Evolutionary conservation across 2,329 filamentous ascomycete species (phyloP).

Genomic region (Ambrosiella xylebori): DNA sequence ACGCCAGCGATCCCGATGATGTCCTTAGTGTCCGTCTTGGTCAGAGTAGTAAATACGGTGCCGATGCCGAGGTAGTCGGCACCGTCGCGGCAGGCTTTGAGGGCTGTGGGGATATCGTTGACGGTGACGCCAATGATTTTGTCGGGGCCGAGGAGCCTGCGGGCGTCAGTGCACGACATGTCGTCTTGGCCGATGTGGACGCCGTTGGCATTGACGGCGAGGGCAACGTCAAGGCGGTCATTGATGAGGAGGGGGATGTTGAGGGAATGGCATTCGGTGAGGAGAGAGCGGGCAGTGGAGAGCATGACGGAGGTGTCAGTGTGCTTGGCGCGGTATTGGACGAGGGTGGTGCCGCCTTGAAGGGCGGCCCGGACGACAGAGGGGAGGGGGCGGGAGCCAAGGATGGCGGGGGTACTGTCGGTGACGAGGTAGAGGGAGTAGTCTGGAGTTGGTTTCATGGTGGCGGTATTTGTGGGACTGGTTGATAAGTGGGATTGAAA

Average conservation of each 20-base stretch:
- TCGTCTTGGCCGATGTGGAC: conserved; percentile 95
- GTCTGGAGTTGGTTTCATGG: conserved; percentile 26
- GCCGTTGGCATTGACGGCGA: conserved; percentile 73
- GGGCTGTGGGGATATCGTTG: conserved; percentile 56
- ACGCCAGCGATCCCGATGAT: conserved; percentile 42
- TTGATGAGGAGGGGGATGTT: conserved; percentile 77
- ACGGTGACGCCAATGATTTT: conserved; percentile 82
- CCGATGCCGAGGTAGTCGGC: conserved; percentile 86
- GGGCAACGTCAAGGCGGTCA: conserved; percentile 76
- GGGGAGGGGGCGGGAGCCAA: conserved; percentile 53
- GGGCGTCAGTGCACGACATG: conserved; percentile 55
- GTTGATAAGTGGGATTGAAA: not conserved
- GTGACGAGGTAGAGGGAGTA: conserved; percentile 84
- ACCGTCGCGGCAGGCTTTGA: conserved; percentile 53
- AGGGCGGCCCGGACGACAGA: conserved; percentile 60
- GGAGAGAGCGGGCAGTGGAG: conserved; percentile 51
- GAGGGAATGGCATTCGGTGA: conserved; percentile 48
- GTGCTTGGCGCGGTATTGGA: conserved; percentile 83
- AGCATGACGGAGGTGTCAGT: conserved; percentile 58
- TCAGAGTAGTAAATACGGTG: conserved; percentile 71
- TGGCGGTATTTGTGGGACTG: not conserved
- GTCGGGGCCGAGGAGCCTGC: conserved; percentile 52
- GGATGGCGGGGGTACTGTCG: conserved; percentile 73
- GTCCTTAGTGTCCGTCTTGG: conserved; percentile 74
- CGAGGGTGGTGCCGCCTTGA: conserved; percentile 63